phyloP scores from a whole-genome alignment of 163 green algal genomes.

The Scenedesmus sp. region DNA sequence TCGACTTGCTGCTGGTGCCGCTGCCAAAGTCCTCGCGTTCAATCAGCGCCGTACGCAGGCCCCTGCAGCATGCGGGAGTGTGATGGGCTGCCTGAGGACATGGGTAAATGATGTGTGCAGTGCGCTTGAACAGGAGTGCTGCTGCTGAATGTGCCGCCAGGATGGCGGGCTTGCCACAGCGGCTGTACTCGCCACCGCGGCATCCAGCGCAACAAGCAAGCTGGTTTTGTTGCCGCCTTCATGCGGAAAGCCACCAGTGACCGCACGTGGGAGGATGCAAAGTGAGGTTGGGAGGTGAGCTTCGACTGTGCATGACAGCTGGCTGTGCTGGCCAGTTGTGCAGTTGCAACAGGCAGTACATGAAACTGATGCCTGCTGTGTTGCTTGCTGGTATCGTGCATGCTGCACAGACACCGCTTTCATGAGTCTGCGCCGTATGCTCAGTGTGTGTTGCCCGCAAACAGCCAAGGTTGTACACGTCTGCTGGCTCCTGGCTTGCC shows the following conservation, averaged over 20 bases:
- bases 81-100: neutral
- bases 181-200: too few species aligned
- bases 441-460: neutral
- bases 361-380: neutral
- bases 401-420: too few species aligned
- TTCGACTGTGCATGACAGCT: too few species aligned
- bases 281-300: too few species aligned
- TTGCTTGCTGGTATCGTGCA: neutral
- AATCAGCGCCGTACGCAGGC: conserved; percentile 84
- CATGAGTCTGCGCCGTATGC: neutral
- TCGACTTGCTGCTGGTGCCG: conserved; percentile 94
- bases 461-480: neutral
- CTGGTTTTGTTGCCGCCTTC: too few species aligned
- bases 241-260: too few species aligned
- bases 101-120: neutral
- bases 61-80: conserved; percentile 63
- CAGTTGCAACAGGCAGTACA: neutral
- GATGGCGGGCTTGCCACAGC: too few species aligned
- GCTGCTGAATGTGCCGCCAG: neutral
- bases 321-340: too few species aligned
- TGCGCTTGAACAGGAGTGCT: neutral
- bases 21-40: conserved; percentile 96
- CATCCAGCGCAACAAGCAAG: too few species aligned
- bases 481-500: neutral
- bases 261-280: too few species aligned